Percentiles rank a stretch among this genome's conserved stretches.
These are phyloP conservation scores for Spiromastix sp. DNA, from an alignment of 2,329 filamentous ascomycete genomes.

Conservation along the genomic window DNA sequence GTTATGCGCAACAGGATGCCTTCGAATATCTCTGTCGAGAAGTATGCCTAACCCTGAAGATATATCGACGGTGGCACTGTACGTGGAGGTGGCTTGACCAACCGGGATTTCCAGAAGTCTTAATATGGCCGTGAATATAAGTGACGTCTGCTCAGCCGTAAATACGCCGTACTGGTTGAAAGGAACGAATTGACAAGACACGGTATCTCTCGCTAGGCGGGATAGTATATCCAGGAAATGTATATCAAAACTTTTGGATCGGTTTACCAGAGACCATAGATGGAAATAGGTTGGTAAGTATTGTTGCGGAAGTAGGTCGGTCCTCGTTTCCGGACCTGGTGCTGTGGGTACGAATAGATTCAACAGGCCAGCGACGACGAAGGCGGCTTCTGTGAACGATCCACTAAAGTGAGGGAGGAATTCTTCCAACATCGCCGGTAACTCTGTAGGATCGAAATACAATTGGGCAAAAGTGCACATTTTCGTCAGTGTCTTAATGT, in stretches of 20 bases:
- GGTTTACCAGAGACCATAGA: constrained; percentile 84
- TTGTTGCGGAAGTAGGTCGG: constrained; percentile 73
- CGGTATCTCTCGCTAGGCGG: constrained; percentile 71
- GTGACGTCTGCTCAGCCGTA: constrained; percentile 78
- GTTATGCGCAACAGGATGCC: constrained; percentile 83
- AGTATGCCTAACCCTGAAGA: constrained; percentile 73
- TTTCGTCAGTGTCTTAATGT: constrained; percentile 68
- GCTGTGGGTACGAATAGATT: constrained; percentile 82
- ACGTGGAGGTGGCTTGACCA: constrained; percentile 88
- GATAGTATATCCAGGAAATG: constrained; percentile 86
- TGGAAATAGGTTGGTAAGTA: constrained; percentile 94
- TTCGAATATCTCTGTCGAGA: constrained; percentile 85
- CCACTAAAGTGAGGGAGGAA: constrained; percentile 83
- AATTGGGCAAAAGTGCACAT: constrained; percentile 81
- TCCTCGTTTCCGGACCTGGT: constrained; percentile 54
- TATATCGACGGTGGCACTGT: constrained; percentile 69
- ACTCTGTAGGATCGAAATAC: constrained; percentile 83
- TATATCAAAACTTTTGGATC: constrained; percentile 78
- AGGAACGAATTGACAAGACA: constrained; percentile 62
- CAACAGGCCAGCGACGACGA: constrained; percentile 79
- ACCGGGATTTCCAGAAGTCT: constrained; percentile 91
- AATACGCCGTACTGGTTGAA: constrained; percentile 87
- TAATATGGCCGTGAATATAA: constrained; percentile 86
- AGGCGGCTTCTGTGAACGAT: constrained; percentile 83
- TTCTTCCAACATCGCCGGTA: constrained; percentile 71